A percentile compares a stretch with the other conserved stretches of the same genome.
Conservation (phyloP, 495 filamentous ascomycete genomes). For the Neurospora tetraspora region DNA sequence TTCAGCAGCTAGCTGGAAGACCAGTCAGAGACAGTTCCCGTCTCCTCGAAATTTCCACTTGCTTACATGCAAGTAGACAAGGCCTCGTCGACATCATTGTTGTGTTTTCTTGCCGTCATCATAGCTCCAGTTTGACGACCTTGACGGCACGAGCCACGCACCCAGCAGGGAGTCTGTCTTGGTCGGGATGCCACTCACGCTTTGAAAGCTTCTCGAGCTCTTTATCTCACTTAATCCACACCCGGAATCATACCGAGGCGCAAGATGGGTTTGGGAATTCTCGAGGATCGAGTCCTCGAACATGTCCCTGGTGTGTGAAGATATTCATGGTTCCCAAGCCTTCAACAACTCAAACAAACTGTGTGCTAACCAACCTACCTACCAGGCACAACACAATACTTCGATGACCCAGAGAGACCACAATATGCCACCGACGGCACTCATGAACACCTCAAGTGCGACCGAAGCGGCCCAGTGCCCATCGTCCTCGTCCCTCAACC, state of each 20-base stretch:
- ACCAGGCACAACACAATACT: slow-evolving; percentile 54
- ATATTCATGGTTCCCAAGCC: not conserved
- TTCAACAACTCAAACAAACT: not conserved
- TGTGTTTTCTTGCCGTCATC: not conserved
- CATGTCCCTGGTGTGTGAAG: slow-evolving; percentile 60
- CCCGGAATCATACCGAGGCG: not conserved
- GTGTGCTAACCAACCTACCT: not conserved
- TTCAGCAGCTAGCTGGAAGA: not conserved
- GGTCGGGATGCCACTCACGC: not conserved
- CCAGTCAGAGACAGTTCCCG: not conserved
- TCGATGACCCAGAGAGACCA: slow-evolving; percentile 43
- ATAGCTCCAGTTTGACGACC: not conserved
- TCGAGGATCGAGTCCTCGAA: slow-evolving; percentile 52
- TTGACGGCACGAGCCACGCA: too few relatives aligned
- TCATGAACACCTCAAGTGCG: slow-evolving; percentile 54
- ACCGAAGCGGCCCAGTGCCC: slow-evolving; percentile 52
- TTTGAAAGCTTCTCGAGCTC: not conserved
- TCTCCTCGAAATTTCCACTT: not conserved
- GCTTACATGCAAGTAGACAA: not conserved
- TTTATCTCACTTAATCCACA: not conserved
- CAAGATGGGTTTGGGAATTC: slow-evolving; percentile 74
- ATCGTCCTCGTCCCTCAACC: slow-evolving; percentile 76
- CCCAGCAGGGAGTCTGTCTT: not conserved
- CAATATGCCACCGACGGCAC: slow-evolving; percentile 27
- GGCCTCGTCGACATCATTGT: not conserved